A percentile compares a stretch with the other conserved stretches of the same genome.
Conservation (phyloP, 306 rosid species). For the Albizia julibrissin region DNA sequence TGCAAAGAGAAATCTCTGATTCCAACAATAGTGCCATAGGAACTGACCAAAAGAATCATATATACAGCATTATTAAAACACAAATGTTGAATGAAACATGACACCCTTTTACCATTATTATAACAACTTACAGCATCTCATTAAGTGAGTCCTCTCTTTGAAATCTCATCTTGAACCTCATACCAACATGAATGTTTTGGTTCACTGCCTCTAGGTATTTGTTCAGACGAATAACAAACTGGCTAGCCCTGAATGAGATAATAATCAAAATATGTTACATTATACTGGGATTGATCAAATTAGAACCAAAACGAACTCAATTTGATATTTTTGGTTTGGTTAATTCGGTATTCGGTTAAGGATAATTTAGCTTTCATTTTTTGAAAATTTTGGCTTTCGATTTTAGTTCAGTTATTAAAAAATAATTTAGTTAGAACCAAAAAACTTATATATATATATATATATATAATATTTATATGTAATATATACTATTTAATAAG, state of each 20-base stretch:
- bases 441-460: too few species aligned
- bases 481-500: too few species aligned
- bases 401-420: too few species aligned
- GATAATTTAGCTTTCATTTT: too few species aligned
- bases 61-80: slow-evolving; percentile 20
- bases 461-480: too few species aligned
- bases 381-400: too few species aligned
- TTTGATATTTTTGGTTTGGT: too few species aligned
- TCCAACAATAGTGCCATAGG: slow-evolving; percentile 73
- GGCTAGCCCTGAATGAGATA: not conserved
- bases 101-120: not conserved
- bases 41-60: slow-evolving; percentile 41
- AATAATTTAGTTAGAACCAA: too few species aligned
- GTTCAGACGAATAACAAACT: slow-evolving; percentile 35
- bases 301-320: too few species aligned
- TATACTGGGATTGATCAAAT: not conserved
- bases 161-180: slow-evolving; percentile 81
- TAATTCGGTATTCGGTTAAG: too few species aligned
- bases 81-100: slow-evolving; percentile 3
- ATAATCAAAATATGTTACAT: not conserved
- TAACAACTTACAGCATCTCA: slow-evolving; percentile 21
- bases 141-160: slow-evolving; percentile 83
- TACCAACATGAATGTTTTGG: slow-evolving; percentile 58
- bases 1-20: slow-evolving; percentile 59
- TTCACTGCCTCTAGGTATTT: slow-evolving; percentile 64